Base-by-base conservation (phyloP, 345 rosid species). In the Conringia planisiliqua region DNA sequence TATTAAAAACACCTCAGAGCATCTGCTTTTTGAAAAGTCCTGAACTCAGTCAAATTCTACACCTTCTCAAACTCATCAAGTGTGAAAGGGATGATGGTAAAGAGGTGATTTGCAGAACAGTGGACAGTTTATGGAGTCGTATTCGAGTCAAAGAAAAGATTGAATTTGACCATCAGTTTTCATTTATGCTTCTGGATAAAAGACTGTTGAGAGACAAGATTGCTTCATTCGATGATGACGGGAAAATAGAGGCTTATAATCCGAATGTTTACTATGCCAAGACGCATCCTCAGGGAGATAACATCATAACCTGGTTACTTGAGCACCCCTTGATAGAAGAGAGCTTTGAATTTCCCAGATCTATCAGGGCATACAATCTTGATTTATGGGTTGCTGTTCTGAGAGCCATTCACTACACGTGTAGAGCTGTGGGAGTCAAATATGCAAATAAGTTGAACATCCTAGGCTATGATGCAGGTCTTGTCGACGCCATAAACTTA, bases 351-450 rank as follows among this genome's bases (percentile, higher is more conserved):
- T 59, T 59, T 70, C 75, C 66, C 43, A 62, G 27, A 20, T 47
- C 70, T 70, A 39, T 63, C 65, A 52, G 66, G 42, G 64, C 50
- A 55, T 54, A 62, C 44, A 63, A 76, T 46, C n/a, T 43, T 43
- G 75, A 38, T 55, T 52, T 70, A 1, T 76, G 80, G 71, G 0
- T 63, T 61, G 80, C 75, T 55, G 42, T 70, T 55, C 22, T 70
- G 44, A 70, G 6, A 70, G 75, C 66, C 24, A 16, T 76, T 70
- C 51, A 76, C 17, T 76, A 16, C 70, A 69, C 54, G 24, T 70
- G 71, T 64, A 70, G 43, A 24, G 30, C 39, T 54, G 4, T 64
- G 61, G 6, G 10, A 63, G 36, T 51, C 51, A 76, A 54, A 70
- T 63, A 56, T 36, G 16, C 1, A 59, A 59, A 6, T 29, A 59